These are phyloP conservation scores for Mortierella antarctica DNA, from an alignment of 192 early-diverging fungal species.

Conservation along the genomic window DNA sequence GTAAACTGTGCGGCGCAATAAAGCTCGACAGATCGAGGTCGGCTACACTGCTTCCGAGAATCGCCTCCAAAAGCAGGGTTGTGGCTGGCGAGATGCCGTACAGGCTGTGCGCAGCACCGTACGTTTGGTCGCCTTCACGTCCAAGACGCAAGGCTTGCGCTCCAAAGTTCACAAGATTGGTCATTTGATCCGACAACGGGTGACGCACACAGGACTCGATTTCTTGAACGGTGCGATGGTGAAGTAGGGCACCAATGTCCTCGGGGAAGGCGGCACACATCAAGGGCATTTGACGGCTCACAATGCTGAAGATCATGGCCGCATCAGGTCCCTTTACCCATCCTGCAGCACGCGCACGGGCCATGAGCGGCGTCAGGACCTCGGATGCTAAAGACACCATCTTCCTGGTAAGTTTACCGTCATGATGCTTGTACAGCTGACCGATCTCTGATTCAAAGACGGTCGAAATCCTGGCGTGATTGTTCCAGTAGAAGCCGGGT, in stretches of 20 bases:
- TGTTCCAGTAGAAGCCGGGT: constrained; percentile 30
- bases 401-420: background rate
- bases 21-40: constrained; percentile 26
- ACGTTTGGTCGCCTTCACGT: background rate
- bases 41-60: constrained; percentile 15
- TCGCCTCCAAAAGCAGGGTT: constrained; percentile 18
- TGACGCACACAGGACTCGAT: background rate
- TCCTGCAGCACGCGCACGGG: constrained; percentile 18
- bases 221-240: background rate
- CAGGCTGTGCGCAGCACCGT: too few species aligned
- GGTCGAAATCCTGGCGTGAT: background rate
- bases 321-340: constrained; percentile 24
- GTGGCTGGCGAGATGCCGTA: constrained; percentile 9
- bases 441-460: constrained; percentile 1
- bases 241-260: constrained; percentile 13
- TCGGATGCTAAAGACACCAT: background rate
- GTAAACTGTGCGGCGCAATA: background rate
- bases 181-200: background rate
- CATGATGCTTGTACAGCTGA: background rate
- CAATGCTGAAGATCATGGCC: constrained; percentile 1
- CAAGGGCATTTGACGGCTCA: background rate
- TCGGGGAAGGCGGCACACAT: constrained; percentile 20
- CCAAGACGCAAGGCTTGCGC: constrained; percentile 5
- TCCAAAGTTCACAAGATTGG: constrained; percentile 1
- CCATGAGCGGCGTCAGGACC: constrained; percentile 18